Percentiles rank a stretch among this genome's conserved stretches.
Evolutionary conservation across 306 rosid genomes (phyloP).

Genomic region (Adenanthera pavonina): DNA sequence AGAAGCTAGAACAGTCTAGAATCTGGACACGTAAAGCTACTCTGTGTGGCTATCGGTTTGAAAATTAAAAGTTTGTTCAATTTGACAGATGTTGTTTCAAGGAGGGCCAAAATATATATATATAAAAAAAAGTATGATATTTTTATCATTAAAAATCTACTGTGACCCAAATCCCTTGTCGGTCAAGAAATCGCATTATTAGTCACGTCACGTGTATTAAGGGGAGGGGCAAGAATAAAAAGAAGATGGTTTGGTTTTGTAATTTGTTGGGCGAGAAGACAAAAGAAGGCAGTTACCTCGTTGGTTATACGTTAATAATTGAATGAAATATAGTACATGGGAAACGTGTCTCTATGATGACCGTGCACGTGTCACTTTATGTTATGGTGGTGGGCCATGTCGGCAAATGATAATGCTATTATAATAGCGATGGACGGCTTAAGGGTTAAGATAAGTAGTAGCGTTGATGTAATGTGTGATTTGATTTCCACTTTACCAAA

Average conservation of each 20-base stretch:
- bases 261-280: not conserved
- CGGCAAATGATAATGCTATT: constrained; percentile 14
- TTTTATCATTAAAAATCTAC: not conserved
- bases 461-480: constrained; percentile 27
- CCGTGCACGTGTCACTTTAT: constrained; percentile 27
- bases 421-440: constrained; percentile 41
- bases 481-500: not conserved
- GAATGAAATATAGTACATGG: too few relatives aligned
- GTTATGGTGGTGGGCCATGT: constrained; percentile 9
- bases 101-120: too few relatives aligned
- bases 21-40: not conserved
- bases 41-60: too few relatives aligned
- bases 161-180: not conserved
- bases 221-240: not conserved
- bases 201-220: not conserved
- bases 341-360: not conserved
- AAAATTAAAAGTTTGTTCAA: not conserved
- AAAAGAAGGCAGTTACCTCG: not conserved
- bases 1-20: constrained; percentile 42
- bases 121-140: too few relatives aligned
- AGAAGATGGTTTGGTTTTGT: not conserved
- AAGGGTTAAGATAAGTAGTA: constrained; percentile 30
- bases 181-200: constrained; percentile 4
- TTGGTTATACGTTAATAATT: not conserved
- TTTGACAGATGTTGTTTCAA: too few relatives aligned